These are phyloP conservation scores for Trichophyton simii DNA, from an alignment of 2,329 filamentous ascomycete species.

Conservation along the genomic window DNA sequence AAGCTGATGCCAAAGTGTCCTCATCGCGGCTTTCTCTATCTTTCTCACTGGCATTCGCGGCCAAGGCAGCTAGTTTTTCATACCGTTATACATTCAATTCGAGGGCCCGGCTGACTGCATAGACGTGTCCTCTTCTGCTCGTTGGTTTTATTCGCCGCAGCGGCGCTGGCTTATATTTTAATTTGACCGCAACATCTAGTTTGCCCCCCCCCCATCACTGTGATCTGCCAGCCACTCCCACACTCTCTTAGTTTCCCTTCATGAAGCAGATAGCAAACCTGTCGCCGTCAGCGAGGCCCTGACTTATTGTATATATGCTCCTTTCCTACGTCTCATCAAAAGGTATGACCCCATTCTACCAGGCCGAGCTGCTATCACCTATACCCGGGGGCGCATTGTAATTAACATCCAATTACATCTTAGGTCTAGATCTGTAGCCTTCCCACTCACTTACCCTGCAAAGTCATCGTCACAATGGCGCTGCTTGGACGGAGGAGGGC, in stretches of 20 bases:
- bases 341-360: constrained; percentile 3
- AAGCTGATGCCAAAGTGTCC: constrained; percentile 16
- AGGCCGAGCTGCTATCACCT: neutral
- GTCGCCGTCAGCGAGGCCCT: neutral
- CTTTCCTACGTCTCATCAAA: neutral
- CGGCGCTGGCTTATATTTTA: neutral
- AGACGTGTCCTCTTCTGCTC: constrained; percentile 13
- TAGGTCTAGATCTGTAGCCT: neutral
- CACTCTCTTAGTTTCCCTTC: neutral
- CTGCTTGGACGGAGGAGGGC: constrained; percentile 28
- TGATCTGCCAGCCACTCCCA: constrained; percentile 3
- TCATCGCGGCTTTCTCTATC: constrained; percentile 6
- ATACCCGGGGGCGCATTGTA: neutral
- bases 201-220: neutral
- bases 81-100: neutral
- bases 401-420: neutral
- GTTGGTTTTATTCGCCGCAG: neutral
- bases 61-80: neutral
- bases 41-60: neutral
- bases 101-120: neutral
- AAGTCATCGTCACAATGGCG: constrained; percentile 26
- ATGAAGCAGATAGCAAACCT: neutral
- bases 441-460: neutral
- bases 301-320: constrained; percentile 8
- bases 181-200: constrained; percentile 9